These are phyloP conservation scores for Rhazya stricta DNA, from an alignment of 257 asterid genomes.

Conservation along the genomic window DNA sequence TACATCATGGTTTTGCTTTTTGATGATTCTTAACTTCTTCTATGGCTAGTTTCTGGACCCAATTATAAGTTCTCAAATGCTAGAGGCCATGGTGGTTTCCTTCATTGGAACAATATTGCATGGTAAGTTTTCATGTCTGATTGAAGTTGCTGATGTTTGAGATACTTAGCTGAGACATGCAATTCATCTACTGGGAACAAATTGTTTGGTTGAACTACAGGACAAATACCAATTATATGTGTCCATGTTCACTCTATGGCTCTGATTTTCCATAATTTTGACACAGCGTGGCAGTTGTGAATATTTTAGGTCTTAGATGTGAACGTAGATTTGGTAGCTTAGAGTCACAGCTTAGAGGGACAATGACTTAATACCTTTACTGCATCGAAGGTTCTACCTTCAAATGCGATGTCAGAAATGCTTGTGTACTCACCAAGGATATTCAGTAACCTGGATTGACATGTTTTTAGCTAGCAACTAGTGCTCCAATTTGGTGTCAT, in stretches of 20 bases:
- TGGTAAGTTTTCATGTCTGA: constrained; percentile 38
- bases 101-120: constrained; percentile 66
- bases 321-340: neutral
- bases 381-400: too few species aligned
- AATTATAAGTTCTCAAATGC: constrained; percentile 70
- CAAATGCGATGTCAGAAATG: neutral
- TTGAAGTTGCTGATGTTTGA: neutral
- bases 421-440: too few species aligned
- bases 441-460: neutral
- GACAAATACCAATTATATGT: neutral
- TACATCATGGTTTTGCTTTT: neutral
- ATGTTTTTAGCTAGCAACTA: neutral
- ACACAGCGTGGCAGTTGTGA: neutral
- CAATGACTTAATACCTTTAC: too few species aligned
- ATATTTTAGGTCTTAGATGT: neutral
- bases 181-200: neutral
- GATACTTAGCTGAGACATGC: neutral
- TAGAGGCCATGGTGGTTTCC: constrained; percentile 88
- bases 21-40: constrained; percentile 12
- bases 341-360: too few species aligned
- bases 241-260: neutral
- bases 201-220: neutral
- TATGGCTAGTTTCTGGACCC: constrained; percentile 65
- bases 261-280: neutral
- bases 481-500: neutral